phyloP scores from a whole-genome alignment of 108 stramenopile genomes.

The Aurantiochytrium sp. region DNA sequence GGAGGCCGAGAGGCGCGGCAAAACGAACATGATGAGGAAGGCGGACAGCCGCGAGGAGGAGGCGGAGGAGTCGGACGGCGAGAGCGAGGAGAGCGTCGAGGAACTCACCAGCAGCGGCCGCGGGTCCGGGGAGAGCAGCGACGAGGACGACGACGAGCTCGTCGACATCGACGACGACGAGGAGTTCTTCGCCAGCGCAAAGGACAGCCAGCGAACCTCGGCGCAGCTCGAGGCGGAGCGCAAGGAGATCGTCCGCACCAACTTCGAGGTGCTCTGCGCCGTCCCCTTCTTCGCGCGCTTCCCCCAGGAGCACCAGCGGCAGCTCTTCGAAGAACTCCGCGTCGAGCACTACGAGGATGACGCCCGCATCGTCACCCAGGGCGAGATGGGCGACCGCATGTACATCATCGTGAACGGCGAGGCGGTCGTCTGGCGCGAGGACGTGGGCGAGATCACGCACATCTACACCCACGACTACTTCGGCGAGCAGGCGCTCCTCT shows the following conservation, averaged over 20 bases:
- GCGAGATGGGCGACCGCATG: conserved; percentile 33
- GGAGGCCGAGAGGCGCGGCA: too few relatives aligned
- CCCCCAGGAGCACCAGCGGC: conserved; percentile 7
- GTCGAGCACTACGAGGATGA: conserved; percentile 34
- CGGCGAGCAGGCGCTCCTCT: conserved; percentile 30
- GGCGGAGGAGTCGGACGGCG: too few relatives aligned
- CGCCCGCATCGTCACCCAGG: conserved; percentile 32
- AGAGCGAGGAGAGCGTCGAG: too few relatives aligned
- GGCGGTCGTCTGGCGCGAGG: not conserved
- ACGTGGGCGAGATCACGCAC: not conserved
- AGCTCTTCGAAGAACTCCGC: not conserved
- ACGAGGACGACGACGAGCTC: conserved; percentile 2
- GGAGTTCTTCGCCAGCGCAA: not conserved
- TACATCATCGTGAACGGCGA: conserved; percentile 33
- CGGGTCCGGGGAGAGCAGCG: not conserved
- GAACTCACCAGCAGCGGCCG: too few relatives aligned
- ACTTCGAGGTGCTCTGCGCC: conserved; percentile 2
- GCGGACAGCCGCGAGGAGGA: too few relatives aligned
- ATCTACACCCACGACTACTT: conserved; percentile 31
- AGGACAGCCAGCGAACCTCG: not conserved
- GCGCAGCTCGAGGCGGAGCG: not conserved
- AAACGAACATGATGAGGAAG: too few relatives aligned
- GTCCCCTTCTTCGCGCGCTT: conserved; percentile 15
- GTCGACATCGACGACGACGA: conserved; percentile 9
- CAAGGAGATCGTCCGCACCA: conserved; percentile 9